Percentiles rank a stretch among this genome's conserved stretches.
phyloP scores from a whole-genome alignment of 768 basidiomycete genomes.

The Leccinum uliginosum region DNA sequence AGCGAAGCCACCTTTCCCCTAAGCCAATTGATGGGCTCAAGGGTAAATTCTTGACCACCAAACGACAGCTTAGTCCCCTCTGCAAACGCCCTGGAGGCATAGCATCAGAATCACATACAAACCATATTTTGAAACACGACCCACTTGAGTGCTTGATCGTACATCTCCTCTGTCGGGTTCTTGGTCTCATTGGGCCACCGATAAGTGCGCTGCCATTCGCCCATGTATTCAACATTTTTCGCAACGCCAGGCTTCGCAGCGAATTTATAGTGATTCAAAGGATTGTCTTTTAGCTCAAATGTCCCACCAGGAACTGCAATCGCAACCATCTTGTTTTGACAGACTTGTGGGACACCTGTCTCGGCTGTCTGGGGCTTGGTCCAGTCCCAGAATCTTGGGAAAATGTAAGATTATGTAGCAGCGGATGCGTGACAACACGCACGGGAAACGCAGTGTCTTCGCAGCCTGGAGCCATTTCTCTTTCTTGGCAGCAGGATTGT shows the following conservation, averaged over 20 bases:
- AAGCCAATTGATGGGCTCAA: slow-evolving; percentile 11
- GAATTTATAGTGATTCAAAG: slow-evolving; percentile 11
- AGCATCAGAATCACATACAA: neutral
- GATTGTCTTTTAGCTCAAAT: neutral
- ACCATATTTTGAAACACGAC: neutral
- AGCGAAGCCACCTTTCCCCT: slow-evolving; percentile 12
- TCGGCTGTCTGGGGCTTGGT: neutral
- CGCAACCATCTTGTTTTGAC: neutral
- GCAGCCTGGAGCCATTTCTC: slow-evolving; percentile 14
- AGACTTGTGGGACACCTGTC: slow-evolving; percentile 5
- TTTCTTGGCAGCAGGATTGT: neutral
- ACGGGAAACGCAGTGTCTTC: slow-evolving; percentile 16
- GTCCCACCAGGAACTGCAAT: neutral
- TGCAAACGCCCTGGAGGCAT: slow-evolving; percentile 4
- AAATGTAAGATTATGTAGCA: neutral
- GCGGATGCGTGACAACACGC: neutral
- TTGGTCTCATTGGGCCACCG: neutral
- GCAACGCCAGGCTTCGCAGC: neutral
- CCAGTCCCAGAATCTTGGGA: slow-evolving; percentile 18
- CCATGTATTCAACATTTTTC: neutral
- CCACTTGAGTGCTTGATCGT: slow-evolving; percentile 10
- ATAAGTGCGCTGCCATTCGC: slow-evolving; percentile 2
- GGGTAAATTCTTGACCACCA: neutral
- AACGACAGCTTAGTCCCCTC: neutral
- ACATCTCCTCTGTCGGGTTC: slow-evolving; percentile 8